Conservation (phyloP, 108 stramenopile species). For the Mayamaea pseudoterrestris region DNA sequence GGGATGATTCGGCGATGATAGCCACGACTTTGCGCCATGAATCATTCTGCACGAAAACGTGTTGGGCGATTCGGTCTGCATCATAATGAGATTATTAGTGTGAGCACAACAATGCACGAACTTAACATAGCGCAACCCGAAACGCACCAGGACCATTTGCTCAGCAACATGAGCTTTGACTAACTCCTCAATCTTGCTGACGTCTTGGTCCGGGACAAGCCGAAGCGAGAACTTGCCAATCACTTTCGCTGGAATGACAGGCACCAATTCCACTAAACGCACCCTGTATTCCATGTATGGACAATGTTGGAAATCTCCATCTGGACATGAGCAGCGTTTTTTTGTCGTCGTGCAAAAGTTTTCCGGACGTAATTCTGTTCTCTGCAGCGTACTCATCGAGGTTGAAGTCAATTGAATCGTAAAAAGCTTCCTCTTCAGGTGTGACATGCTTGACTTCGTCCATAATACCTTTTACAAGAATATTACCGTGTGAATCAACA, state of each 20-base stretch:
- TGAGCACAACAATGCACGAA: too few species aligned
- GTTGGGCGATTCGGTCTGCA: constrained; percentile 39
- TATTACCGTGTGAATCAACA: constrained; percentile 55
- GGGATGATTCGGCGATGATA: constrained; percentile 65
- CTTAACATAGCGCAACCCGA: too few species aligned
- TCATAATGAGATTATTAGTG: not conserved
- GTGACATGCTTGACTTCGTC: constrained; percentile 62
- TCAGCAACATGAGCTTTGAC: constrained; percentile 42
- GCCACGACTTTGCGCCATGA: constrained; percentile 68
- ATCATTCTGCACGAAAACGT: constrained; percentile 38
- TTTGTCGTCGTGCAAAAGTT: constrained; percentile 48
- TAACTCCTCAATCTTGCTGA: constrained; percentile 33
- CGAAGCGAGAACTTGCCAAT: constrained; percentile 76
- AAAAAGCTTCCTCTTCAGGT: constrained; percentile 50
- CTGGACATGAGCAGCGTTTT: constrained; percentile 60
- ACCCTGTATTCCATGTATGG: constrained; percentile 77
- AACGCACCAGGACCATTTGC: constrained; percentile 35
- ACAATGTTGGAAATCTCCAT: constrained; percentile 78
- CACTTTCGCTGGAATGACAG: constrained; percentile 67
- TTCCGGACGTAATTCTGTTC: constrained; percentile 35
- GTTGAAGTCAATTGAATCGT: constrained; percentile 65
- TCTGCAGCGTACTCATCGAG: constrained; percentile 47
- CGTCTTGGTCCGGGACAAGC: constrained; percentile 73
- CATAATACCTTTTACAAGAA: constrained; percentile 63
- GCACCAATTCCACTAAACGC: constrained; percentile 68